phyloP scores from a whole-genome alignment of 2,329 filamentous ascomycete genomes.

The Chaetomium sp. region DNA sequence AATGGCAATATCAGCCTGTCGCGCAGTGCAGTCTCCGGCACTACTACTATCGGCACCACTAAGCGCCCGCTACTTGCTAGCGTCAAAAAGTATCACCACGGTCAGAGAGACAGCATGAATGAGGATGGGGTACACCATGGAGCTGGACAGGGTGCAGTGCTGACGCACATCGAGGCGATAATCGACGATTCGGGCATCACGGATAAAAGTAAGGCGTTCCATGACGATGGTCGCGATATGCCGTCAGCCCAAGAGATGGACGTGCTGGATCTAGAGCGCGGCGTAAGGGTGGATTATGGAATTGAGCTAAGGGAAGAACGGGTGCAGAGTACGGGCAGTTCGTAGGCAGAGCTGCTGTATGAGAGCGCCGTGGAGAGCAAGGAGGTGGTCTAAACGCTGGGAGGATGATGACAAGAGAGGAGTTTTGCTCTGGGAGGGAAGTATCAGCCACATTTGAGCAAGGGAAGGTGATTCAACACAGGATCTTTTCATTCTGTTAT shows the following conservation, averaged over 20 bases:
- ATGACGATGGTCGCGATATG: conserved; percentile 17
- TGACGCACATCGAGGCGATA: conserved; percentile 3
- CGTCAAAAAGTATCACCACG: background rate
- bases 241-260: background rate
- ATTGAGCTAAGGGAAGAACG: conserved; percentile 13
- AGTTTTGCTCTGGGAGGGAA: background rate
- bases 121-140: background rate
- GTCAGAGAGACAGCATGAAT: too few relatives aligned
- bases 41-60: background rate
- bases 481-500: too few relatives aligned
- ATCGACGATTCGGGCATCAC: background rate
- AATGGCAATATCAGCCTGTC: background rate
- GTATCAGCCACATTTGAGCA: too few relatives aligned
- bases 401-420: background rate
- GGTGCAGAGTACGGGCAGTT: conserved; percentile 1
- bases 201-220: background rate
- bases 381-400: conserved; percentile 2
- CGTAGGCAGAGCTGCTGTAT: conserved; percentile 9
- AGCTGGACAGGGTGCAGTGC: background rate
- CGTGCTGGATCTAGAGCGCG: conserved; percentile 1
- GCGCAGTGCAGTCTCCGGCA: background rate
- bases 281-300: conserved; percentile 9
- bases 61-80: conserved; percentile 12
- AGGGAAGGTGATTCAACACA: too few relatives aligned
- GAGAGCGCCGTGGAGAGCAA: background rate